These are phyloP conservation scores for Sarcodon sp. DNA, from an alignment of 768 basidiomycete species.

Conservation along the genomic window DNA sequence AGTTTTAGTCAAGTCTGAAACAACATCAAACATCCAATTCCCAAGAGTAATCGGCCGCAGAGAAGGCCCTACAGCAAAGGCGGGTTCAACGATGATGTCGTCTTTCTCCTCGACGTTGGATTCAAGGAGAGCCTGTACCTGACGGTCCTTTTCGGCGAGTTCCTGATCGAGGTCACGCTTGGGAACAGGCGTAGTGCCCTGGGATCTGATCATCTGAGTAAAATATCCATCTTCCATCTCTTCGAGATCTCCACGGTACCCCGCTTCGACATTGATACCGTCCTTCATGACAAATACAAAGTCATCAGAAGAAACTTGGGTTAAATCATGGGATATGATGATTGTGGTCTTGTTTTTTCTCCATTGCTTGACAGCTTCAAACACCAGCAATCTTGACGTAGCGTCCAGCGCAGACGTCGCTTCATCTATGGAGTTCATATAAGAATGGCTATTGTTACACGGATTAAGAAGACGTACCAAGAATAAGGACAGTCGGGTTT, in stretches of 20 bases:
- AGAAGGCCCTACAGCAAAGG: slow-evolving; percentile 16
- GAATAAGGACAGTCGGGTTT: slow-evolving; percentile 80
- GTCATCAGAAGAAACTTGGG: slow-evolving; percentile 60
- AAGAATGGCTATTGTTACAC: neutral
- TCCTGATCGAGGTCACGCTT: slow-evolving; percentile 23
- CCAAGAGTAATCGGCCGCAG: slow-evolving; percentile 47
- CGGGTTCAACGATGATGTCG: slow-evolving; percentile 12
- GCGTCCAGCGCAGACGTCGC: slow-evolving; percentile 79
- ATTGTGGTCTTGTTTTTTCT: slow-evolving; percentile 74
- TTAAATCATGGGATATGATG: slow-evolving; percentile 92
- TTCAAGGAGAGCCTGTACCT: slow-evolving; percentile 35
- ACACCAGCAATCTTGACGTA: slow-evolving; percentile 77
- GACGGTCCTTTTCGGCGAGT: slow-evolving; percentile 21
- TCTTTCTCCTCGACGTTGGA: slow-evolving; percentile 27
- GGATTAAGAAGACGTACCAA: slow-evolving; percentile 44
- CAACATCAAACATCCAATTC: slow-evolving; percentile 80
- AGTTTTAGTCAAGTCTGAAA: slow-evolving; percentile 42
- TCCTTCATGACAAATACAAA: slow-evolving; percentile 89
- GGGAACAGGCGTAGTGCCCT: slow-evolving; percentile 39
- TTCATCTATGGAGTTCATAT: slow-evolving; percentile 40
- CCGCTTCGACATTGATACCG: slow-evolving; percentile 76
- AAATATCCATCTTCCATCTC: slow-evolving; percentile 48
- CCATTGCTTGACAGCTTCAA: slow-evolving; percentile 59
- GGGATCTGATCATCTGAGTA: slow-evolving; percentile 47
- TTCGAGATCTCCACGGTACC: slow-evolving; percentile 75